These are phyloP conservation scores for Penicillium chermesinum DNA, from an alignment of 495 filamentous ascomycete genomes.

Conservation along the genomic window DNA sequence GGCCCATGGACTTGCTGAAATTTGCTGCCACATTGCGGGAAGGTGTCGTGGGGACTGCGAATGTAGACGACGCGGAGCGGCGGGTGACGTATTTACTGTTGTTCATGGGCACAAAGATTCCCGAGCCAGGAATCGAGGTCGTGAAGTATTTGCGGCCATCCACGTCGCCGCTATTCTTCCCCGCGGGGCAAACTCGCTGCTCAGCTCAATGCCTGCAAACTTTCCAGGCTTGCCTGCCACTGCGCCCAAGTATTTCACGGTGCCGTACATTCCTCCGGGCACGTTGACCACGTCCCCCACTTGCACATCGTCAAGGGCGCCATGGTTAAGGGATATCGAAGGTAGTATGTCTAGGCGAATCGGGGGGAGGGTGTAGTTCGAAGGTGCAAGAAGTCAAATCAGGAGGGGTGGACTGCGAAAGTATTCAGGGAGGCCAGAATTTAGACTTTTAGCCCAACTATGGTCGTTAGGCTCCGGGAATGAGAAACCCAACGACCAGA, in stretches of 20 bases:
- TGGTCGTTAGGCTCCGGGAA: constrained; percentile 9
- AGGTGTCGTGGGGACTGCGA: constrained; percentile 65
- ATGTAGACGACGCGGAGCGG: constrained; percentile 49
- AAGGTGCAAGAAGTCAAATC: constrained; percentile 3
- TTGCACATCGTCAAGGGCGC: constrained; percentile 54
- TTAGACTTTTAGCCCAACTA: constrained; percentile 11
- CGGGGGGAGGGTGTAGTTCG: not conserved
- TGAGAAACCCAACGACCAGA: not conserved
- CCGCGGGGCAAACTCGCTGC: constrained; percentile 67
- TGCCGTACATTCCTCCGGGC: constrained; percentile 89
- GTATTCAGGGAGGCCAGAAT: constrained; percentile 12
- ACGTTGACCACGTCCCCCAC: constrained; percentile 91
- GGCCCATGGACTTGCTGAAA: constrained; percentile 83
- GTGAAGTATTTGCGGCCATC: constrained; percentile 81
- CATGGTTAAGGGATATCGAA: constrained; percentile 21
- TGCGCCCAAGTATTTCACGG: constrained; percentile 79
- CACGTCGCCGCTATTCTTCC: constrained; percentile 98
- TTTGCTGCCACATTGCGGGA: constrained; percentile 46
- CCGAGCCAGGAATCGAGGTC: constrained; percentile 70
- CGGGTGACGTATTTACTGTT: constrained; percentile 69
- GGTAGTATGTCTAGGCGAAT: constrained; percentile 3
- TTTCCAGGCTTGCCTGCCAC: constrained; percentile 86
- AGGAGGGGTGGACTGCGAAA: not conserved
- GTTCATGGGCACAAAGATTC: constrained; percentile 90
- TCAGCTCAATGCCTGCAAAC: constrained; percentile 94